Evolutionary conservation across 768 basidiomycete species (phyloP).

Genomic region (Lenzites betulinus): DNA sequence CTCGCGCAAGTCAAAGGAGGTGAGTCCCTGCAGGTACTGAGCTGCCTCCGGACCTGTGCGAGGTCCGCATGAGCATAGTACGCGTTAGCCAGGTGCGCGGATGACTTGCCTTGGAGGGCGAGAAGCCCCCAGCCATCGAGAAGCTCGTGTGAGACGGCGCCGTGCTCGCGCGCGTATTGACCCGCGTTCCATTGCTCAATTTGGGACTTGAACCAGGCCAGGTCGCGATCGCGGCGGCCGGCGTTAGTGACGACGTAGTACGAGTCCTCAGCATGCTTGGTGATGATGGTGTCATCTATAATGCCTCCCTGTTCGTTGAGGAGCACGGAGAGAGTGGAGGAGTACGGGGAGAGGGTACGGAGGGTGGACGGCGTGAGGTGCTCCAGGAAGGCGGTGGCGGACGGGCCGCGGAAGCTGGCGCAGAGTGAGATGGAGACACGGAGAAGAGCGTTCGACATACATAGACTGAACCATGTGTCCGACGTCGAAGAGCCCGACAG

Average conservation of each 20-base stretch:
- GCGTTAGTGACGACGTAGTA: constrained; percentile 99
- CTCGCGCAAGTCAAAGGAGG: constrained; percentile 68
- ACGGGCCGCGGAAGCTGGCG: constrained; percentile 73
- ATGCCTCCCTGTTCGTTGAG: constrained; percentile 91
- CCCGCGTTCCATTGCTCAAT: constrained; percentile 70
- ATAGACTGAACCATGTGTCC: constrained; percentile 97
- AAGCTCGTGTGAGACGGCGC: constrained; percentile 81
- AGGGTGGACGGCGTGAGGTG: constrained; percentile 89
- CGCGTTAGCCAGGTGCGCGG: neutral
- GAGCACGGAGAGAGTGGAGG: constrained; percentile 85
- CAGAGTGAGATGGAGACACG: neutral
- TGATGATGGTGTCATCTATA: constrained; percentile 93
- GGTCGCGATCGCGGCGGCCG: constrained; percentile 78
- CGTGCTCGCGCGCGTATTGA: constrained; percentile 46
- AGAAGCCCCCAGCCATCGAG: constrained; percentile 86
- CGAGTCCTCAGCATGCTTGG: constrained; percentile 74
- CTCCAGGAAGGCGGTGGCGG: constrained; percentile 77
- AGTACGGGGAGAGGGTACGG: constrained; percentile 61
- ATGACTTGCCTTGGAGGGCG: constrained; percentile 82
- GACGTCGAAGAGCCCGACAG: constrained; percentile 92
- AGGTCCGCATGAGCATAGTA: no score
- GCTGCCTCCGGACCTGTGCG: constrained; percentile 79
- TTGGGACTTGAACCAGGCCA: constrained; percentile 66
- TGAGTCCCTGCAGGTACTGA: constrained; percentile 73
- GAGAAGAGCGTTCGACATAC: constrained; percentile 42